Conservation (phyloP, 169 alveolate species). For the Cryptosporidium sp. region DNA sequence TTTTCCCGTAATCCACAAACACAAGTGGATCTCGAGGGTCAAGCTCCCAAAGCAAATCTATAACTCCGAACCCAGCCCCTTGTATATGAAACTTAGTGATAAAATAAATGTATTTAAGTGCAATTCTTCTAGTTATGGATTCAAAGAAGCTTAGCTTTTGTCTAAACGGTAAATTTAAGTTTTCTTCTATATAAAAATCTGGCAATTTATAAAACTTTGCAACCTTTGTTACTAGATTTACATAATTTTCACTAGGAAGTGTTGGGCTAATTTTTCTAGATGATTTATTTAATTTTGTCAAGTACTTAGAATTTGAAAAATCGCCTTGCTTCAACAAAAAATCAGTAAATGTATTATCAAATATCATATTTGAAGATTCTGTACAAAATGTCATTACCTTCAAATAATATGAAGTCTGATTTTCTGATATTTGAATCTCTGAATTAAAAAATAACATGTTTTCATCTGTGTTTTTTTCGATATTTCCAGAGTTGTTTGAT, state of each 20-base stretch:
- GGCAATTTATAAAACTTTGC: slow-evolving; percentile 27
- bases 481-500: not conserved
- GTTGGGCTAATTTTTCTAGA: slow-evolving; percentile 14
- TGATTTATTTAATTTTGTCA: not conserved
- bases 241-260: slow-evolving; percentile 53
- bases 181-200: slow-evolving; percentile 24
- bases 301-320: slow-evolving; percentile 9
- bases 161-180: not conserved
- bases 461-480: not conserved
- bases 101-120: slow-evolving; percentile 11
- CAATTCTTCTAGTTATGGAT: not conserved
- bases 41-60: slow-evolving; percentile 64
- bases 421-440: not conserved
- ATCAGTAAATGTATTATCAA: slow-evolving; percentile 10
- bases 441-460: not conserved
- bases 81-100: slow-evolving; percentile 2
- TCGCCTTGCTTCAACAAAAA: not conserved
- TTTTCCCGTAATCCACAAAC: slow-evolving; percentile 45
- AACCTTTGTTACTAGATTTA: not conserved
- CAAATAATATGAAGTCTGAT: not conserved
- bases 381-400: slow-evolving; percentile 27
- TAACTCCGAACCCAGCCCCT: slow-evolving; percentile 39
- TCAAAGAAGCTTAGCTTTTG: slow-evolving; percentile 2
- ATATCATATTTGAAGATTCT: slow-evolving; percentile 22
- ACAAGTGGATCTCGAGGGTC: slow-evolving; percentile 69